Conservation (phyloP, 1,139 yeast genomes). For the Magnusiomyces ingens region DNA sequence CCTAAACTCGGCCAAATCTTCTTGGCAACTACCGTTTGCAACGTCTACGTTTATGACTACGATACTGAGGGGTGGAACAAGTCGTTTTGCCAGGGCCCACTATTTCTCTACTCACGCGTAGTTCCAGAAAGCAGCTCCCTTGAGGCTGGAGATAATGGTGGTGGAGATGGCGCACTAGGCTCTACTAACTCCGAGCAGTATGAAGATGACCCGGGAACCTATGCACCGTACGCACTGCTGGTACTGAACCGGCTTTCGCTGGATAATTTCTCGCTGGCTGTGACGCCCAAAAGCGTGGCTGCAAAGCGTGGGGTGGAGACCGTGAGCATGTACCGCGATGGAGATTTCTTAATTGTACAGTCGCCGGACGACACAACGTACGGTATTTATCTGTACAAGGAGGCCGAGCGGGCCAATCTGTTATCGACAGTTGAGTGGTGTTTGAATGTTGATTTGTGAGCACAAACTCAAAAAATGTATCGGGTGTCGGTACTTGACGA, state of each 20-base stretch:
- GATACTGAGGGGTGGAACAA: conserved; percentile 72
- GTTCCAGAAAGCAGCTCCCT: conserved; percentile 22
- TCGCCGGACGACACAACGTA: conserved; percentile 70
- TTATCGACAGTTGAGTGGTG: conserved; percentile 51
- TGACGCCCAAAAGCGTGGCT: conserved; percentile 51
- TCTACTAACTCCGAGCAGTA: conserved; percentile 24
- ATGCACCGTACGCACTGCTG: conserved; percentile 61
- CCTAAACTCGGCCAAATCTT: conserved; percentile 68
- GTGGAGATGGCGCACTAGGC: conserved; percentile 23
- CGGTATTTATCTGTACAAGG: conserved; percentile 85
- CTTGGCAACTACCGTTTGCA: conserved; percentile 74
- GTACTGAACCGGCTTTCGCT: conserved; percentile 69
- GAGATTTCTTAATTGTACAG: conserved; percentile 72
- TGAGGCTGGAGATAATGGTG: conserved; percentile 10
- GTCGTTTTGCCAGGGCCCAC: conserved; percentile 70
- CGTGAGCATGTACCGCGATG: conserved; percentile 73
- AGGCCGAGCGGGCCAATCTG: conserved; percentile 60
- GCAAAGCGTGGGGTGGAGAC: conserved; percentile 40
- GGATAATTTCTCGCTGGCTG: conserved; percentile 73
- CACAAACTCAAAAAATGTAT: neutral
- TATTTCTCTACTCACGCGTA: conserved; percentile 70
- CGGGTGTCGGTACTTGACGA: no score
- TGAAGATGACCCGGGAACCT: conserved; percentile 6
- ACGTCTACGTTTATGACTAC: conserved; percentile 63
- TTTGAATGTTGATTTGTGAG: conserved; percentile 21